A percentile compares a stretch with the other conserved stretches of the same genome.
These are phyloP conservation scores for Didymella arachidicola DNA, from an alignment of 2,329 filamentous ascomycete genomes.

Conservation along the genomic window DNA sequence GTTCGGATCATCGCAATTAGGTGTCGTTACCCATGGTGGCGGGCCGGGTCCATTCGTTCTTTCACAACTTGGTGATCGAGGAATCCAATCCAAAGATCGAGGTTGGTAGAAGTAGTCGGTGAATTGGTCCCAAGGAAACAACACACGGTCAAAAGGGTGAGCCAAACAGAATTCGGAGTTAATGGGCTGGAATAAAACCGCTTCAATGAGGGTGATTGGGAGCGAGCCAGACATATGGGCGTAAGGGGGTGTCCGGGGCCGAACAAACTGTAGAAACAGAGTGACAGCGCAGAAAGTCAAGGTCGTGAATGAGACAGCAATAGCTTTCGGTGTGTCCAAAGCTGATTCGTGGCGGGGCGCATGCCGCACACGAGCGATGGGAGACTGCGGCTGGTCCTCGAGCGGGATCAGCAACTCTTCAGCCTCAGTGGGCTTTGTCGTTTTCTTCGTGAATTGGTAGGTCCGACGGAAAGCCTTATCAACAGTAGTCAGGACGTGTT, in stretches of 20 bases:
- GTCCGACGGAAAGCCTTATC: slow-evolving; percentile 12
- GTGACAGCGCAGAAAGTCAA: slow-evolving; percentile 15
- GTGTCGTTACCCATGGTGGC: slow-evolving; percentile 20
- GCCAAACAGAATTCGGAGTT: slow-evolving; percentile 30
- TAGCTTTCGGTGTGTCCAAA: slow-evolving; percentile 16
- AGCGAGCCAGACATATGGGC: slow-evolving; percentile 31
- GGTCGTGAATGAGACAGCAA: slow-evolving; percentile 21
- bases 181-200: slow-evolving; percentile 25
- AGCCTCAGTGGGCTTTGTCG: slow-evolving; percentile 10
- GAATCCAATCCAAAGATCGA: slow-evolving; percentile 24
- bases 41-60: slow-evolving; percentile 23
- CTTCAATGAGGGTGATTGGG: slow-evolving; percentile 28
- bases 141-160: slow-evolving; percentile 23
- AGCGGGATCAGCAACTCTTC: slow-evolving; percentile 21
- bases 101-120: slow-evolving; percentile 20
- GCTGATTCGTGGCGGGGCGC: background rate
- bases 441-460: slow-evolving; percentile 15
- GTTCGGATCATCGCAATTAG: slow-evolving; percentile 11
- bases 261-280: slow-evolving; percentile 20
- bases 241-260: slow-evolving; percentile 26
- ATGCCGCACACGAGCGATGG: slow-evolving; percentile 1
- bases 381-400: slow-evolving; percentile 13
- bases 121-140: slow-evolving; percentile 28
- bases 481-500: slow-evolving; percentile 16
- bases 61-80: slow-evolving; percentile 14